These are phyloP conservation scores for Fusarium bactridioides DNA, from an alignment of 2,329 filamentous ascomycete species.

Conservation along the genomic window DNA sequence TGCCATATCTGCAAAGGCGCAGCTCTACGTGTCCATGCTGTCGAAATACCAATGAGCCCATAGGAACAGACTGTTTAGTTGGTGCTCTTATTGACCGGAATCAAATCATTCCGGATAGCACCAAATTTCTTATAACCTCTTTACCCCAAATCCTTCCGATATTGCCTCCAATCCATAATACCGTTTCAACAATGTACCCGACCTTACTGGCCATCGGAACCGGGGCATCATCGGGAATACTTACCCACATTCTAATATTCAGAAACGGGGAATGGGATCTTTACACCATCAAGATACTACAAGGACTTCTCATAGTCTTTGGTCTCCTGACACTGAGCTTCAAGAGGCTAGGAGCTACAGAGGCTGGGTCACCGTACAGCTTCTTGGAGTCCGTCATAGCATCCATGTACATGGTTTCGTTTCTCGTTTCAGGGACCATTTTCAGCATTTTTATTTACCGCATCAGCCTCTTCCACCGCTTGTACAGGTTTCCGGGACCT, in stretches of 20 bases:
- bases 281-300: neutral
- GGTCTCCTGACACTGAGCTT: neutral
- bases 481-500: neutral
- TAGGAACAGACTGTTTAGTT: rapidly evolving
- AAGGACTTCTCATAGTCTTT: neutral
- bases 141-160: neutral
- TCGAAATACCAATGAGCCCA: rapidly evolving
- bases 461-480: neutral
- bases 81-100: rapidly evolving
- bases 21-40: neutral
- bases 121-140: rapidly evolving
- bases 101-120: rapidly evolving
- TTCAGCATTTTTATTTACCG: neutral
- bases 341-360: neutral
- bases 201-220: neutral
- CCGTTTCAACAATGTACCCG: neutral
- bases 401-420: neutral
- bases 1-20: rapidly evolving
- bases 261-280: neutral
- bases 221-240: neutral
- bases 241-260: neutral
- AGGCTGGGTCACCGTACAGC: neutral
- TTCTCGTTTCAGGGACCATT: neutral
- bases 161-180: rapidly evolving
- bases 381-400: neutral